Base-by-base conservation (phyloP, 78 protist species). In the Bigelowiella natans region DNA sequence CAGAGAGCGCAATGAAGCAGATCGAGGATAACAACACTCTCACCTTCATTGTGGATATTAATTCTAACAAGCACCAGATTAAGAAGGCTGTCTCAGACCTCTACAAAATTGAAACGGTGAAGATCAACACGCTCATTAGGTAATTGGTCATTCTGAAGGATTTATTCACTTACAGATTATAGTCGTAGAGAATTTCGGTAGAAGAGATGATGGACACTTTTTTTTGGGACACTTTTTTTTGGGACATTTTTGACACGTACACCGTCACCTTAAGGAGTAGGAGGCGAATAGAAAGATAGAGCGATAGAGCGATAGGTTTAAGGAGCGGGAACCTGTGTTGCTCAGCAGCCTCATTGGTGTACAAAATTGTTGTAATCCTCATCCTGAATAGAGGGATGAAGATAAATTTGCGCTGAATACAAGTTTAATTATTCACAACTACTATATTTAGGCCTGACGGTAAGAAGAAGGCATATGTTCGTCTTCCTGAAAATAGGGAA, bases 1-100 rank as follows among this genome's bases (percentile, higher is more conserved):
- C 99, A 31, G 99, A 98, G 94, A 85, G 96, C 2, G 98, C 99
- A 88, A 94, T 97, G 97, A 95, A 95, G 96, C 93, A 96, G 97
- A 96, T 98, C 64, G 99, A 98, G 93, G 97, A 93, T 84, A 92
- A 94, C 97, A 98, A 98, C 97, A 98, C 99, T 87, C 94, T 98
- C 39, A 96, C 96, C 86, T 98, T 97, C 96, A 92, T 98, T 89
- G 96, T 95, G 1, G 97, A 96, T 88, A 51, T 63, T 88, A 96
- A 93, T 64, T 92, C 99, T 90, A 96, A 92, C 97, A 98, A 98
- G 96, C 7, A 30, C 34, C 97, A 95, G 94, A 96, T 98, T 93
- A 93, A 95, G 64, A 40, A 91, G 28, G 99, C 99, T 37, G 93
- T 98, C 82, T 86, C 93, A 85, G 39, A 82, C 83, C 91, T 97